A percentile compares a stretch with the other conserved stretches of the same genome.
Evolutionary conservation across 176 grass and related monocot species (phyloP).

Genomic region (Echinochloa phyllopogon): DNA sequence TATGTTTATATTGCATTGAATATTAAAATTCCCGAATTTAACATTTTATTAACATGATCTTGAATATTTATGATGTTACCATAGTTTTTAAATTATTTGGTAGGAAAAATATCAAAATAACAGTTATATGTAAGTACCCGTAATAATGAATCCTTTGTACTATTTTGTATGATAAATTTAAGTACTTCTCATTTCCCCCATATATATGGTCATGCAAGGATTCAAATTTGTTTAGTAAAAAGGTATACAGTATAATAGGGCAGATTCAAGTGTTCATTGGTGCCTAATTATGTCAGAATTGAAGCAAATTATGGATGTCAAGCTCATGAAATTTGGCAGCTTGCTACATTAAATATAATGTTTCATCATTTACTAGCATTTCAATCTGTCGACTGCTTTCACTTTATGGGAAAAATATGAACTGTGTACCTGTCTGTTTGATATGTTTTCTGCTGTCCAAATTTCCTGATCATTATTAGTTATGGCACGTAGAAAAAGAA

Average conservation of each 20-base stretch:
- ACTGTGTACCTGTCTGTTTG: background rate
- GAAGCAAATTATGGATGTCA: background rate
- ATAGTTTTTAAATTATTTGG: background rate
- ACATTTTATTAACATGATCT: background rate
- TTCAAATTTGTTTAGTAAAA: background rate
- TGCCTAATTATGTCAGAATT: background rate
- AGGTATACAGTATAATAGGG: background rate
- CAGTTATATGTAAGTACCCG: background rate
- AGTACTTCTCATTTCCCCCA: background rate
- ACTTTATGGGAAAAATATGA: background rate
- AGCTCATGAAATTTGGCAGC: background rate
- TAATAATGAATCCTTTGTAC: background rate
- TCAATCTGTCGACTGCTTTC: background rate
- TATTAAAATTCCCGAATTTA: slow-evolving; percentile 27
- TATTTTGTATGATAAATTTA: background rate
- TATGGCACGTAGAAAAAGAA: background rate
- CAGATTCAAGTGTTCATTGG: background rate
- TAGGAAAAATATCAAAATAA: background rate
- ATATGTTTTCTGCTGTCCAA: background rate
- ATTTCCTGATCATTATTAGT: background rate
- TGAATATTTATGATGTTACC: background rate
- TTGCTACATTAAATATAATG: background rate
- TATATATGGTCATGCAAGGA: background rate
- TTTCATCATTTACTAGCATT: slow-evolving; percentile 9
- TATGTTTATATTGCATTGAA: background rate